These are phyloP conservation scores for Dioszegia crocea DNA, from an alignment of 768 basidiomycete species.

Conservation along the genomic window DNA sequence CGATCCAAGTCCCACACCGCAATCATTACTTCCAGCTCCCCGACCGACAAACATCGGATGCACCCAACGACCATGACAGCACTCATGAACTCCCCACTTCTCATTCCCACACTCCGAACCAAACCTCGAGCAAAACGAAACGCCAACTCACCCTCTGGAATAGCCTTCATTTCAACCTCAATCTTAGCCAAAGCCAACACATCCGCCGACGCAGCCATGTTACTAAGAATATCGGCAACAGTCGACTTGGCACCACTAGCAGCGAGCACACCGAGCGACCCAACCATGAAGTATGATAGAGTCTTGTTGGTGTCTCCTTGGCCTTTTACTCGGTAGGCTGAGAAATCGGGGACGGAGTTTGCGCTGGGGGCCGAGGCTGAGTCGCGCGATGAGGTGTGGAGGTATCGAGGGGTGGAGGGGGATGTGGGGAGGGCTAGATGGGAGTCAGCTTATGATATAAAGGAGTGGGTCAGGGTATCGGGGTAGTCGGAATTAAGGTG, in stretches of 20 bases:
- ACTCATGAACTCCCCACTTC: no score
- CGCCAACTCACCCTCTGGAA: slow-evolving; percentile 71
- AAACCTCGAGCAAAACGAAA: not conserved
- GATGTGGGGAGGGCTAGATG: slow-evolving; percentile 59
- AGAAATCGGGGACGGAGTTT: slow-evolving; percentile 81
- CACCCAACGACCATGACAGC: no score
- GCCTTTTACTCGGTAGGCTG: slow-evolving; percentile 69
- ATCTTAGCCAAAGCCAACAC: slow-evolving; percentile 97
- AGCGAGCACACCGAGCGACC: slow-evolving; percentile 79
- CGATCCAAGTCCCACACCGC: no score
- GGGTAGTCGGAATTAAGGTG: no score
- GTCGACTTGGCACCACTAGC: slow-evolving; percentile 92
- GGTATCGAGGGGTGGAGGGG: slow-evolving; percentile 59
- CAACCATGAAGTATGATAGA: slow-evolving; percentile 54
- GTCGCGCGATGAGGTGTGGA: slow-evolving; percentile 66
- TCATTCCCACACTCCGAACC: no score
- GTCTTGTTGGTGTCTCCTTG: slow-evolving; percentile 49
- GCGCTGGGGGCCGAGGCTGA: slow-evolving; percentile 43
- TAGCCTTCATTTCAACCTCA: slow-evolving; percentile 80
- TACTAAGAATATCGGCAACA: slow-evolving; percentile 87
- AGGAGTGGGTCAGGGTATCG: not conserved
- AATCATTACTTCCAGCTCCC: no score
- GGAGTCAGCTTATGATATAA: not conserved
- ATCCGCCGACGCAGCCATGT: slow-evolving; percentile 96
- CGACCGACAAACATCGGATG: no score